Evolutionary conservation across 306 rosid genomes (phyloP), one percentile per base, ranked within the genome.

Genomic region (Bauhinia variegata): DNA sequence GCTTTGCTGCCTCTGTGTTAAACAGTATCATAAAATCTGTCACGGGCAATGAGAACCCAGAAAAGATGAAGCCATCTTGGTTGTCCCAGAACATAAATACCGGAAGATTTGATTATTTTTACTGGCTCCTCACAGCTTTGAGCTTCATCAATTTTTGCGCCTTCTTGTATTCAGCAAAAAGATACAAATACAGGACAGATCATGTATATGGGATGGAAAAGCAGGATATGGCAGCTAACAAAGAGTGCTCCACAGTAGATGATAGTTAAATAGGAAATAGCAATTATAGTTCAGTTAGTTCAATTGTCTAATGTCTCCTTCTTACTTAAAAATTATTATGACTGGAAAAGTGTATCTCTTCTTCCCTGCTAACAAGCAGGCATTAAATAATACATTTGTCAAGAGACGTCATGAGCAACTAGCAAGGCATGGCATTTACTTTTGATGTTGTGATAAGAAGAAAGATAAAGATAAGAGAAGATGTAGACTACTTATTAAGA

Each of bases 101-200:
- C 8, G 96, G 90, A 0, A 82, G 86, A 42, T 92, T 92, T 64
- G 92, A 92, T 73, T 54, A 83, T 60, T 86, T 92, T 38, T 89
- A 89, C 30, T 89, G 95, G 96, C 70, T 86, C 52, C 96, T 91
- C 23, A 81, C 93, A 0, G 88, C 39, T 62, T 58, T 91, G 77
- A 86, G 96, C 54, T 0, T 79, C 1, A 23, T 92, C 84, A 92
- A 87, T 77, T 89, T 89, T 82, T 67, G 73, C 54, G 30, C 82
- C 11, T 89, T 89, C 67, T 41, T 92, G 0, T 87, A 74, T 53
- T 82, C 81, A 1, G 91, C 96, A 10, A 68, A 74, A n/a, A n/a
- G n/a, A 52, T 92, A 87, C 85, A 66, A 83, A 70, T 89, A 85
- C 85, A 85, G 91, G 75, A 63, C 80, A 76, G 76, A 65, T 0